A percentile compares a stretch with the other conserved stretches of the same genome.
Conservation (phyloP, 768 basidiomycete genomes). For the Gloeostereum incarnatum region DNA sequence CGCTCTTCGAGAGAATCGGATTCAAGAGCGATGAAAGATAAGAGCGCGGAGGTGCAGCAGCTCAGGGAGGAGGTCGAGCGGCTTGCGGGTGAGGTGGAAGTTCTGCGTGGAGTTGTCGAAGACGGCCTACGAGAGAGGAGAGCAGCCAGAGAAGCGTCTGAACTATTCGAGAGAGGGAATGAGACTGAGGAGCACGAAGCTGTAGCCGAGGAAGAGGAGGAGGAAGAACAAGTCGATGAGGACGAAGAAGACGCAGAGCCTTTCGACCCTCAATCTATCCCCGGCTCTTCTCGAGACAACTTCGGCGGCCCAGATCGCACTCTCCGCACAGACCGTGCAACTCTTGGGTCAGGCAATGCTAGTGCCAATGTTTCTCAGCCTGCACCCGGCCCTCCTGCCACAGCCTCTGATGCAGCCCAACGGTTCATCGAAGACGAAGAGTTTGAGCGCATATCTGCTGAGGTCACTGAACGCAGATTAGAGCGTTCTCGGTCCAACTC, state of each 20-base stretch:
- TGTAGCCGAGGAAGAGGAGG: conserved; percentile 17
- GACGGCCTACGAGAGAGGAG: conserved; percentile 74
- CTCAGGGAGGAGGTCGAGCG: conserved; percentile 73
- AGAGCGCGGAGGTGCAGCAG: conserved; percentile 55
- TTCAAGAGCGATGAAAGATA: conserved; percentile 42
- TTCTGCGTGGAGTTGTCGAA: conserved; percentile 80
- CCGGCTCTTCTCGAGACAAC: conserved; percentile 19
- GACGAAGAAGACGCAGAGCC: conserved; percentile 19
- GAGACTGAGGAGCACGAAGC: conserved; percentile 14
- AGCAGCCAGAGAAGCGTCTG: conserved; percentile 33
- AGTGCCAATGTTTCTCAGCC: too few species aligned
- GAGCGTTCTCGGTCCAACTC: too few species aligned
- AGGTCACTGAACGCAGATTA: conserved; percentile 59
- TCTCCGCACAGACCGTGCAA: conserved; percentile 45
- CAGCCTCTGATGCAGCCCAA: conserved; percentile 12
- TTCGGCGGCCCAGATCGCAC: conserved; percentile 28
- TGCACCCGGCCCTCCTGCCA: conserved; percentile 12
- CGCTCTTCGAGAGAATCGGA: conserved; percentile 57
- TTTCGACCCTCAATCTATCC: conserved; percentile 23
- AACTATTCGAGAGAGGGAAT: conserved; percentile 14
- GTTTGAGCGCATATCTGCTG: conserved; percentile 50
- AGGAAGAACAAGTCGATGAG: conserved; percentile 14
- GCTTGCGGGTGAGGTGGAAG: conserved; percentile 78
- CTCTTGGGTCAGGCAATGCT: conserved; percentile 34
- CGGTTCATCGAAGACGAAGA: conserved; percentile 51